Base-by-base conservation (phyloP, 2,329 filamentous ascomycete genomes). In the Penicillium brasilianum region DNA sequence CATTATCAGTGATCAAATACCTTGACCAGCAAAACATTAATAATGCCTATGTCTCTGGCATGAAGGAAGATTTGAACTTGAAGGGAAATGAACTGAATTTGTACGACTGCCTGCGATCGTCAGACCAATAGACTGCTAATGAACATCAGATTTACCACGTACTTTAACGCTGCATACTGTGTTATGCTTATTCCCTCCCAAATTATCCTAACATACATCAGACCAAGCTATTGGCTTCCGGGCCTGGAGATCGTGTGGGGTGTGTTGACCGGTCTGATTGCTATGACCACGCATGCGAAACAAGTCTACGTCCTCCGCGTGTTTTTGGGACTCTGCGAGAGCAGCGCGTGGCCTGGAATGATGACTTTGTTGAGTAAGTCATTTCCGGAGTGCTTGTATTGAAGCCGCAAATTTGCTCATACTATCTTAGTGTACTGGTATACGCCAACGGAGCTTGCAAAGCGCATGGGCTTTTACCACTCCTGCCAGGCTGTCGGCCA, bases 101-200 rank as follows among this genome's bases (percentile, higher is more conserved):
- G 69, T 70, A 22, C 22, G 37, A 11, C 1, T 25, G 1, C 13
- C 32, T 28, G 20, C 37, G 10, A 11, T 37, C n/a, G 3, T 1
- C 2, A 16, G 10, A 36, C 13, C 4, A 16, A 51, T 2, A 16
- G 30, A 16, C 4, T 22, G 10, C 59, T 67, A 2, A 67, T 32
- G 8, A 2, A 22, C 6, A 2, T 18, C 11, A 74, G 72, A 62
- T 78, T 79, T 64, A 78, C 75, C 1, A 79, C 77, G 5, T 76
- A 74, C 43, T 77, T 78, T 59, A 80, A 78, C 57, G 72, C 75
- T 18, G 74, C 74, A 1, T 80, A 79, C 61, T 76, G 74, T 54
- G 63, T 79, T 11, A 77, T 76, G 70, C 68, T 78, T 10, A 76
- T 79, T 11, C 77, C 78, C 2, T 76, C 75, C 0, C 76, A 79